phyloP scores from a whole-genome alignment of 805 yeast species.

The Geotrichum ghanense region DNA sequence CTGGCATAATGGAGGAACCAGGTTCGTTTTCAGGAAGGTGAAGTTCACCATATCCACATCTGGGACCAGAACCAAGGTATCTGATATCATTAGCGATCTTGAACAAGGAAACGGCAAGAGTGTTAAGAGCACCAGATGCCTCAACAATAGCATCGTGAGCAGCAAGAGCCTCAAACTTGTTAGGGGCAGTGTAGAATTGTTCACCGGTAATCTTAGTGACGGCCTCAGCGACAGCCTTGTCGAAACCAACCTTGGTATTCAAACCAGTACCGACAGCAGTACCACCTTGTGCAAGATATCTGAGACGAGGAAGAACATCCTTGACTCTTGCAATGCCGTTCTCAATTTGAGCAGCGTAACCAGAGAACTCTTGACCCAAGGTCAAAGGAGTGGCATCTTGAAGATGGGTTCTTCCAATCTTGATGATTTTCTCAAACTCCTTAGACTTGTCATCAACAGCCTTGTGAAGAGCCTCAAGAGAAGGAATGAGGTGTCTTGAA shows the following conservation, averaged over 20 bases:
- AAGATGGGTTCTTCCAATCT: conserved; percentile 97
- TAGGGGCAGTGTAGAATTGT: conserved; percentile 89
- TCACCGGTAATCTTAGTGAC: conserved; percentile 81
- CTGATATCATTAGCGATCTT: conserved; percentile 97
- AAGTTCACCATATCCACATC: conserved; percentile 98
- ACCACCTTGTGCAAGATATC: conserved; percentile 95
- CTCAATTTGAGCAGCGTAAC: conserved; percentile 86
- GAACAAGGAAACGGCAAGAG: conserved; percentile 84
- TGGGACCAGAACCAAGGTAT: conserved; percentile 97
- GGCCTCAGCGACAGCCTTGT: conserved; percentile 73
- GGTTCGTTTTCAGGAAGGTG: conserved; percentile 97
- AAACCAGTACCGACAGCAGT: conserved; percentile 99
- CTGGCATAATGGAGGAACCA: conserved; percentile 99
- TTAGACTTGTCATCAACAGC: conserved; percentile 67
- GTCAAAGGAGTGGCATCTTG: conserved; percentile 99
- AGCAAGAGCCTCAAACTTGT: conserved; percentile 97
- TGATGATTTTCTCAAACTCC: conserved; percentile 82
- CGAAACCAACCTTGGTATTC: conserved; percentile 87
- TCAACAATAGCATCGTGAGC: conserved; percentile 98
- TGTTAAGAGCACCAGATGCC: conserved; percentile 94
- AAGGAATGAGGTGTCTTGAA: conserved; percentile 63
- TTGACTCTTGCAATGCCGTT: conserved; percentile 87
- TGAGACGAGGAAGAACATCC: conserved; percentile 60
- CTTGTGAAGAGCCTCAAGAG: conserved; percentile 63
- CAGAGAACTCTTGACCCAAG: conserved; percentile 95